phyloP scores from a whole-genome alignment of 2,329 filamentous ascomycete species.

The Aspergillus hortae region DNA sequence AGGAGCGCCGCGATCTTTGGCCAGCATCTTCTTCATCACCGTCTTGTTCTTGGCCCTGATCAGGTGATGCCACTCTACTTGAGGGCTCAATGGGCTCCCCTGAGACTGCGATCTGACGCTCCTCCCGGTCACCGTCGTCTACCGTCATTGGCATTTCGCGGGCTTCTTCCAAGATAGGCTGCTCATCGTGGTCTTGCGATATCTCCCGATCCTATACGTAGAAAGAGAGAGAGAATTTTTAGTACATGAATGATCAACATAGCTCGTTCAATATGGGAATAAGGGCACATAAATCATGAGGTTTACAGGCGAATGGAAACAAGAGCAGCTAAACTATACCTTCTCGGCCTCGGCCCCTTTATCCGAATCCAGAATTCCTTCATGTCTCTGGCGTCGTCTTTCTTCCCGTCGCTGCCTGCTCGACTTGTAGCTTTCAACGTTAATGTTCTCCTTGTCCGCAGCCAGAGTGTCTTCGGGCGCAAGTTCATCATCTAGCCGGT shows the following conservation, averaged over 20 bases:
- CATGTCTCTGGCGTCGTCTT: conserved; percentile 33
- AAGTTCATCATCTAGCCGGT: conserved; percentile 42
- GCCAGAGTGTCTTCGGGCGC: conserved; percentile 35
- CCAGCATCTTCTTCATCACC: conserved; percentile 10
- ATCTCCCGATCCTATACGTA: conserved; percentile 31
- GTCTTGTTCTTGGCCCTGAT: conserved; percentile 9
- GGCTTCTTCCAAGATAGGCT: conserved; percentile 64
- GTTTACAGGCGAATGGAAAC: conserved; percentile 26
- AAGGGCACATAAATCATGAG: conserved; percentile 16
- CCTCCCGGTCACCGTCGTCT: conserved; percentile 29
- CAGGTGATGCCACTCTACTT: conserved; percentile 34
- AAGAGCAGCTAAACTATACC: conserved; percentile 36
- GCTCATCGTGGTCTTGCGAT: conserved; percentile 35
- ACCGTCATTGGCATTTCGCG: conserved; percentile 54
- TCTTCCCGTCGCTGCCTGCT: conserved; percentile 34
- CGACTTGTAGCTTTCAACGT: conserved; percentile 31
- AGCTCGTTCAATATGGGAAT: conserved; percentile 20
- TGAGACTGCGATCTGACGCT: not conserved
- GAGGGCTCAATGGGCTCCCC: conserved; percentile 22
- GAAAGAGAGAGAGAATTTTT: conserved; percentile 24
- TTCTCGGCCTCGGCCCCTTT: conserved; percentile 32
- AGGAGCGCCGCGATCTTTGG: conserved; percentile 24
- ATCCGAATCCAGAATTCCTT: conserved; percentile 34
- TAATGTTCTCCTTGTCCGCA: conserved; percentile 35
- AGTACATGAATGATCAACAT: conserved; percentile 29